Percentiles rank a stretch among this genome's conserved stretches.
Evolutionary conservation across 2,329 filamentous ascomycete genomes (phyloP).

Genomic region (Penicillium paneum): DNA sequence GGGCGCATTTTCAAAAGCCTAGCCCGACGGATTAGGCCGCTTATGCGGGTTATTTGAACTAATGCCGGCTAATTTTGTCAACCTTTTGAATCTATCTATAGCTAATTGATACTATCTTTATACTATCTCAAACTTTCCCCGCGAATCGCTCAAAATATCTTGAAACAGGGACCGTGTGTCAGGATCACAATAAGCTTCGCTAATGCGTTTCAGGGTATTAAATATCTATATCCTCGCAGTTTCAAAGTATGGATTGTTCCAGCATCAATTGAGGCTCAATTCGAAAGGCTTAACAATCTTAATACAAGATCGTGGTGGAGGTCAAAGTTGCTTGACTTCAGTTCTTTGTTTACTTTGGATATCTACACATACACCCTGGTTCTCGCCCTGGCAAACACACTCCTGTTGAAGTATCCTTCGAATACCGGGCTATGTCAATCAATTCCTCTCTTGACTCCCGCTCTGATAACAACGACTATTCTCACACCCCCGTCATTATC

Average conservation of each 20-base stretch:
- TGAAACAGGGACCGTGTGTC: slow-evolving; percentile 22
- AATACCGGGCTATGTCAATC: slow-evolving; percentile 2
- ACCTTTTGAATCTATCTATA: slow-evolving; percentile 23
- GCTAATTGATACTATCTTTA: slow-evolving; percentile 24
- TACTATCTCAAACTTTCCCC: too few relatives aligned
- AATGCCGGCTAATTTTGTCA: slow-evolving; percentile 20
- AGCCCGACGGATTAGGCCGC: not conserved
- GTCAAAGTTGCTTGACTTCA: not conserved
- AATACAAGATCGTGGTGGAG: not conserved
- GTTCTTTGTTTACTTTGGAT: not conserved
- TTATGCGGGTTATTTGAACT: slow-evolving; percentile 7
- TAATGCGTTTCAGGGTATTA: slow-evolving; percentile 6
- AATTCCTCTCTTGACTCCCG: not conserved
- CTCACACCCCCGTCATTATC: slow-evolving; percentile 3
- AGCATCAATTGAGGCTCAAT: not conserved
- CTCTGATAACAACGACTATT: not conserved
- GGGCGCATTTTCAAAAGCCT: slow-evolving; percentile 6
- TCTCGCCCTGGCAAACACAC: not conserved
- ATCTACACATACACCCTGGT: not conserved
- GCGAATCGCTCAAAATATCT: slow-evolving; percentile 16
- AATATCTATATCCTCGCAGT: slow-evolving; percentile 14
- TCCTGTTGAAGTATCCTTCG: not conserved
- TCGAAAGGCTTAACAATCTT: not conserved
- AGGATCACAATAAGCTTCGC: slow-evolving; percentile 15
- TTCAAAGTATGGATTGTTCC: not conserved